phyloP scores from a whole-genome alignment of 2,329 filamentous ascomycete genomes.

The Aspergillus puulaauensis region DNA sequence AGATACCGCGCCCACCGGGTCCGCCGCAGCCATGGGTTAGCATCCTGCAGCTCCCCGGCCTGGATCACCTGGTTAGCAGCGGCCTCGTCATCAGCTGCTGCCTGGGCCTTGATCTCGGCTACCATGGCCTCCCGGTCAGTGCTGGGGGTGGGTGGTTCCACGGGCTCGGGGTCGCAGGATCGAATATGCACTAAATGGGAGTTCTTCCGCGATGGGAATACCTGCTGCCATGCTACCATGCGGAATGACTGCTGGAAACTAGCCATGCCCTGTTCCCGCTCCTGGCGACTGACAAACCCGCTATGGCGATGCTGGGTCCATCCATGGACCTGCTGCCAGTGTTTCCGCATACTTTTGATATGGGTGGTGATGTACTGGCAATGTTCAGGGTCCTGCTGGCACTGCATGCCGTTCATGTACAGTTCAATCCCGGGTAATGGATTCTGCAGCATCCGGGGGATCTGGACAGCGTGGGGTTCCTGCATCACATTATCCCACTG shows the following conservation, averaged over 20 bases:
- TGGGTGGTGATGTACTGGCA: background rate
- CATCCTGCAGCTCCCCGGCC: background rate
- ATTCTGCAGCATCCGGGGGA: too few relatives aligned
- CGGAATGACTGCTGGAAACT: background rate
- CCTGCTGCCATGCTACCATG: background rate
- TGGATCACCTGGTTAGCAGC: background rate
- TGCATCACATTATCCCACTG: too few relatives aligned
- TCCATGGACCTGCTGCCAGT: background rate
- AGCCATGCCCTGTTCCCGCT: background rate
- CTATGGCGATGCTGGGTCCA: background rate
- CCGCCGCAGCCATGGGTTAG: background rate
- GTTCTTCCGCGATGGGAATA: background rate
- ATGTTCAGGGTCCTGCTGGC: too few relatives aligned
- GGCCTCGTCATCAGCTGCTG: accelerated
- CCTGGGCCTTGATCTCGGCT: background rate
- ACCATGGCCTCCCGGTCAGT: background rate
- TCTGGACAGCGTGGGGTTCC: too few relatives aligned
- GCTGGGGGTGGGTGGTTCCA: background rate
- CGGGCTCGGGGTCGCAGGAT: background rate
- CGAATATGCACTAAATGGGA: background rate
- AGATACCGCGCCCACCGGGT: too few relatives aligned
- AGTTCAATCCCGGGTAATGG: too few relatives aligned
- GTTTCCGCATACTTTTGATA: background rate
- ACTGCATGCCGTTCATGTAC: too few relatives aligned
- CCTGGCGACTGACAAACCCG: background rate